phyloP scores from a whole-genome alignment of 2,329 filamentous ascomycete species.

The Alternaria sp. region DNA sequence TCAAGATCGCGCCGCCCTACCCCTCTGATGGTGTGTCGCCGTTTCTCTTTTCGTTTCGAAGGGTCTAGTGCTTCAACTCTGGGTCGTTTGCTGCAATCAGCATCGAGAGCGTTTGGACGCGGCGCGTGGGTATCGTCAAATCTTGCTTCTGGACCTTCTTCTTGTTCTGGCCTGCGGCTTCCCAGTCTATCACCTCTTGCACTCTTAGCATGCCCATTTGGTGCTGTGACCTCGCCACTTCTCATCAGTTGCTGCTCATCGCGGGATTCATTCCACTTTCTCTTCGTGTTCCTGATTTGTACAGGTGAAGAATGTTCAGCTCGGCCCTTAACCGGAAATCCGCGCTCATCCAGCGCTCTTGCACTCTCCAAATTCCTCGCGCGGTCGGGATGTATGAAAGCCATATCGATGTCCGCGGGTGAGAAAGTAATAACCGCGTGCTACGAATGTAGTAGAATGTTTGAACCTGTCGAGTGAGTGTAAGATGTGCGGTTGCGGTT shows the following conservation, averaged over 20 bases:
- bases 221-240: not conserved
- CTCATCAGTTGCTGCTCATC: not conserved
- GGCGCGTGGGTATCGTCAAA: not conserved
- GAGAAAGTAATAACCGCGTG: not conserved
- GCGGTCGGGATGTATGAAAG: not conserved
- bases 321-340: not conserved
- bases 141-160: not conserved
- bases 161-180: not conserved
- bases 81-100: not conserved
- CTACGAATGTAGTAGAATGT: not conserved
- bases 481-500: not conserved
- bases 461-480: not conserved
- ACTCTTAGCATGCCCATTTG: not conserved
- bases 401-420: not conserved
- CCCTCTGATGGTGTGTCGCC: too few relatives aligned
- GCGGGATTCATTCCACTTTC: not conserved
- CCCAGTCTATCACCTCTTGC: not conserved
- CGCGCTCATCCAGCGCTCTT: not conserved
- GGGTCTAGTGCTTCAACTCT: not conserved
- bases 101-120: not conserved
- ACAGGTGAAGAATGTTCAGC: not conserved
- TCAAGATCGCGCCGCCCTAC: not conserved
- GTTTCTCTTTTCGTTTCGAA: not conserved
- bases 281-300: not conserved
- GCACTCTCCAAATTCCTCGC: not conserved